These are phyloP conservation scores for Colletotrichum spaethianum DNA, from an alignment of 2,329 filamentous ascomycete genomes.

Conservation along the genomic window DNA sequence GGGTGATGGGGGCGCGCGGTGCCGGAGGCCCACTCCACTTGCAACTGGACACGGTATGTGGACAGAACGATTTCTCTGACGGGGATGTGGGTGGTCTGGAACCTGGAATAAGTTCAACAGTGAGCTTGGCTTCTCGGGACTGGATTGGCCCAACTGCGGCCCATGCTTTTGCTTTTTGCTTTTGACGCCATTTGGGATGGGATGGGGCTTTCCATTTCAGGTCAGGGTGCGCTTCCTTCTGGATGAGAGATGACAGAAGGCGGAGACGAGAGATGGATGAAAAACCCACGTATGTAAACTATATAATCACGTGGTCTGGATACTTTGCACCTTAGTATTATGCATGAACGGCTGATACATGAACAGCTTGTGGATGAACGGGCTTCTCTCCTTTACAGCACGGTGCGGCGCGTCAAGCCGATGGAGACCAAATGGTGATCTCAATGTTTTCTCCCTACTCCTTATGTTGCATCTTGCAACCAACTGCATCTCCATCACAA, in stretches of 20 bases:
- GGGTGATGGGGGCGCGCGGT: background rate
- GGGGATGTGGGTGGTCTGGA: conserved; percentile 38
- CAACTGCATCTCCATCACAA: background rate
- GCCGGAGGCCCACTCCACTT: background rate
- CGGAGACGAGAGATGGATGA: background rate
- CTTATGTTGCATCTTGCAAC: background rate
- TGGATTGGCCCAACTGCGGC: conserved; percentile 11
- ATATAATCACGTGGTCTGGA: background rate
- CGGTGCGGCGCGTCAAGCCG: conserved; percentile 10
- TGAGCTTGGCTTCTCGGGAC: conserved; percentile 1
- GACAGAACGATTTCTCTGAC: conserved; percentile 1
- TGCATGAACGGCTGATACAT: background rate
- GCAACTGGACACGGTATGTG: conserved; percentile 12
- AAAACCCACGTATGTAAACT: background rate
- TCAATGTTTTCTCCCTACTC: conserved; percentile 12
- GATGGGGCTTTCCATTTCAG: background rate
- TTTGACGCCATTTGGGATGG: conserved; percentile 16
- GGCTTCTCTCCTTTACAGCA: background rate
- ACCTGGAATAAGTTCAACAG: conserved; percentile 26
- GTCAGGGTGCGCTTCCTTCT: background rate
- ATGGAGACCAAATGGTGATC: conserved; percentile 29
- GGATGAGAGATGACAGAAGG: conserved; percentile 1
- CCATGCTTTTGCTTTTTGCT: conserved; percentile 10
- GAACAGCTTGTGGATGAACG: background rate
- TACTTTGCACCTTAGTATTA: too few species aligned